Evolutionary conservation across 306 rosid species (phyloP), one percentile per base, ranked within the genome.

Genomic region (Corylus heterophylla): DNA sequence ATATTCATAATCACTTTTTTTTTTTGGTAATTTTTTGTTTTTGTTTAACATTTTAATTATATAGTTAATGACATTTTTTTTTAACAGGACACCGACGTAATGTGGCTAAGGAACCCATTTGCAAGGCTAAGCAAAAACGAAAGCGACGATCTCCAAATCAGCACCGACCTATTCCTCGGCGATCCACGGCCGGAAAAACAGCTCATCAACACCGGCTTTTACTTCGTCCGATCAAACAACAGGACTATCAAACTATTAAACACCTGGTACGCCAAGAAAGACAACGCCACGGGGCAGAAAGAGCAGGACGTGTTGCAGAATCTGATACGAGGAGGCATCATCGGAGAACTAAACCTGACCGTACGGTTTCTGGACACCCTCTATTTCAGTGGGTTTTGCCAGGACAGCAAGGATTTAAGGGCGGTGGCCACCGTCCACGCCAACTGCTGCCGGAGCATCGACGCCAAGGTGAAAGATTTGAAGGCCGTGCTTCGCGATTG

Each of bases 21-120:
- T 42, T 42, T 5, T 0, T 6, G 7, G 0, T 42, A 42, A 42
- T 5, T 42, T 39, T 39, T 4, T 42, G 7, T 42, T 42, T n/a
- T n/a, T n/a, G n/a, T n/a, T n/a, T 42, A 42, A 42, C 45, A 42
- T 42, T 42, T 42, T 42, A 42, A 42, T 42, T 5, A 42, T 42
- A 42, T 42, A 42, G 45, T 42, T 42, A 1, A 42, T 42, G 45
- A 42, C 0, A 5, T 42, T 42, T 31, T 31, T 7, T 42, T 6
- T 8, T 42, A 63, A 20, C 74, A 94, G 97, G 98, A 94, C 20
- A 91, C 85, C 1, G 98, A 94, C 74, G 86, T 94, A 54, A 69
- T 92, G 92, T 94, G 98, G 98, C 74, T 94, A 29, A 87, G 98
- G 81, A 73, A 92, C n/a, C 97, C 97, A 13, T 87, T 90, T 73